Evolutionary conservation across 73 alveolate genomes (phyloP), one percentile per base, ranked within the genome.

Genomic region (Effrenium voratum): DNA sequence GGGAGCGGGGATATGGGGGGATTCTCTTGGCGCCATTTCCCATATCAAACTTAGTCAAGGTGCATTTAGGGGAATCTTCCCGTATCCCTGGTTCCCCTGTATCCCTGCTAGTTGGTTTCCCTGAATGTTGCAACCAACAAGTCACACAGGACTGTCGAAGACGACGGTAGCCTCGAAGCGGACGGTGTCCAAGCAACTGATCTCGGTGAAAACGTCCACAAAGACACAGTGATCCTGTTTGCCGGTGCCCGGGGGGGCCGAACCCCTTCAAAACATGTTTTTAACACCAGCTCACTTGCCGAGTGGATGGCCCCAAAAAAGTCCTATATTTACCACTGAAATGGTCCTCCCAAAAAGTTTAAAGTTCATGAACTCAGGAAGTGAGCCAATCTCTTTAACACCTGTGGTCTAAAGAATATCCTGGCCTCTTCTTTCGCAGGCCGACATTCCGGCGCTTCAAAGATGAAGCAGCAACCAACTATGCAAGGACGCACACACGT

Each of bases 151-250:
- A 22, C 28, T 57, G 28, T 2, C 82, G 50, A 45, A 22, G 26
- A 45, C 47, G 82, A 34, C 4, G 50, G 5, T 28, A 59, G 44
- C 99, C 98, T 99, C 99, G 70, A 99, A 99, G 82, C 99, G 99
- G 80, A 99, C 93, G 68, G 99, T 99, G 92, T 99, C 99, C 84
- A 99, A 98, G 83, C 99, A 99, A 41, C 99, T 99, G 82, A 99
- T 99, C 95, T 99, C 99, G 55, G 99, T 99, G 99, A 99, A 99
- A 93, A 99, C 99, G 83, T 99, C 99, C 84, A 99, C 99, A 75
- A 99, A 99, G 43, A 99, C 99, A 81, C 99, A 99, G 10, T 99
- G 99, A 50, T 99, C 99, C 95, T 87, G 66, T 24, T 24, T 12
- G 84, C 50, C 10, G 84, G 84, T 5, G 30, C 32, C 36, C 22